Conservation (phyloP, 1,284 basidiomycete species). For the Trichosporon sp. region DNA sequence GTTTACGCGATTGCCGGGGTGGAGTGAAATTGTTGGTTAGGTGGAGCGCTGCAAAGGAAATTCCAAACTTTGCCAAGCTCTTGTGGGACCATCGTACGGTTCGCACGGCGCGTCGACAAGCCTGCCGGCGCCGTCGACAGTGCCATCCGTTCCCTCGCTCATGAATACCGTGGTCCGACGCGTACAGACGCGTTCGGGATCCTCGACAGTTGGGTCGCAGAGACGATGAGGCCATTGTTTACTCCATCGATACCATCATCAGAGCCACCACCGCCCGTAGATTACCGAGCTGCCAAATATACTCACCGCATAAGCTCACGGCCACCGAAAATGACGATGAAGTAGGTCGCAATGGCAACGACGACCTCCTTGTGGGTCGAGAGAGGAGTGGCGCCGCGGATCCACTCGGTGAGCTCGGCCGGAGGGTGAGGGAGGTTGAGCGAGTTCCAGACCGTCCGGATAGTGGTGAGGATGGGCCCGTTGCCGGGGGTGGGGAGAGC, state of each 20-base stretch:
- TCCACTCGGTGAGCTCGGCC: conserved; percentile 36
- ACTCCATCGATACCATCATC: neutral
- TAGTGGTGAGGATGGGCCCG: conserved; percentile 37
- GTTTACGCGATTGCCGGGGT: neutral
- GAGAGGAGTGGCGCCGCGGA: conserved; percentile 58
- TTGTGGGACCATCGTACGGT: neutral
- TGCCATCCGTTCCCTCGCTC: neutral
- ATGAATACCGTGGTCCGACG: neutral
- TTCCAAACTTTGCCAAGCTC: neutral
- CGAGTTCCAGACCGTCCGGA: conserved; percentile 32
- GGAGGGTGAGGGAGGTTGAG: conserved; percentile 34
- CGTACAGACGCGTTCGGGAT: neutral
- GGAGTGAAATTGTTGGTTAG: neutral
- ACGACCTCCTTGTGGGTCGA: conserved; percentile 71
- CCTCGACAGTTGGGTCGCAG: neutral
- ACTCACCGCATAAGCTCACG: conserved; percentile 72
- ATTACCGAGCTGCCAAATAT: neutral
- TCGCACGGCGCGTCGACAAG: neutral
- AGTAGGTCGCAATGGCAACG: conserved; percentile 68
- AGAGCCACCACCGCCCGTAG: neutral
- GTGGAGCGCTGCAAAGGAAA: neutral
- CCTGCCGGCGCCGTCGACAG: neutral
- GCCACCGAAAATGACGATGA: conserved; percentile 81
- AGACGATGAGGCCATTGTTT: neutral
- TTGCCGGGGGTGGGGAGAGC: conserved; percentile 22